A percentile compares a stretch with the other conserved stretches of the same genome.
These are phyloP conservation scores for Venturia pyrina DNA, from an alignment of 2,329 filamentous ascomycete genomes.

Conservation along the genomic window DNA sequence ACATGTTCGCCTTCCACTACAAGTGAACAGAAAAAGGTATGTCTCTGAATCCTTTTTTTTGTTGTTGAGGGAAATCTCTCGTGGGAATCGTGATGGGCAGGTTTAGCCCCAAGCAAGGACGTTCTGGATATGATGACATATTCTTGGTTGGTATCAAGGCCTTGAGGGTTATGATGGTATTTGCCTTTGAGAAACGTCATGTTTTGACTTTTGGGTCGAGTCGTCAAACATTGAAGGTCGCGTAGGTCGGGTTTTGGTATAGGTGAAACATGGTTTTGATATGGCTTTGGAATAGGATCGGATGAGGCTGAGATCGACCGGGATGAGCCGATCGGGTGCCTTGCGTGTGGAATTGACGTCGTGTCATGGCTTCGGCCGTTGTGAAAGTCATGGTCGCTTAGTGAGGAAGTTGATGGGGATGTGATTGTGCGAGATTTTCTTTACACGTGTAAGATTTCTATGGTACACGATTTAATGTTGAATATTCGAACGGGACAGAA, in stretches of 20 bases:
- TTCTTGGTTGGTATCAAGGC: no score
- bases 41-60: no score
- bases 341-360: not conserved
- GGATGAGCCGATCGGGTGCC: not conserved
- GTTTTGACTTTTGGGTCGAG: not conserved
- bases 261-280: not conserved
- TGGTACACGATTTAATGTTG: no score
- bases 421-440: no score
- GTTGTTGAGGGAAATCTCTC: not conserved
- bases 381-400: not conserved
- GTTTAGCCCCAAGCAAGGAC: not conserved
- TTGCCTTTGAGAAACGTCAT: not conserved
- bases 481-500: no score
- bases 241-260: not conserved
- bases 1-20: no score
- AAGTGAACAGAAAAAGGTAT: no score
- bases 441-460: no score
- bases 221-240: not conserved
- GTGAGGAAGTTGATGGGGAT: not conserved
- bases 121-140: no score
- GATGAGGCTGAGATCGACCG: not conserved
- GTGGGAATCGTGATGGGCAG: not conserved
- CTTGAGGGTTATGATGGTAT: not conserved
- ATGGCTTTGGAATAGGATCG: not conserved
- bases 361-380: not conserved